A percentile compares a stretch with the other conserved stretches of the same genome.
Evolutionary conservation across 2,329 filamentous ascomycete genomes (phyloP).

Genomic region (Aspergillus brasiliensis): DNA sequence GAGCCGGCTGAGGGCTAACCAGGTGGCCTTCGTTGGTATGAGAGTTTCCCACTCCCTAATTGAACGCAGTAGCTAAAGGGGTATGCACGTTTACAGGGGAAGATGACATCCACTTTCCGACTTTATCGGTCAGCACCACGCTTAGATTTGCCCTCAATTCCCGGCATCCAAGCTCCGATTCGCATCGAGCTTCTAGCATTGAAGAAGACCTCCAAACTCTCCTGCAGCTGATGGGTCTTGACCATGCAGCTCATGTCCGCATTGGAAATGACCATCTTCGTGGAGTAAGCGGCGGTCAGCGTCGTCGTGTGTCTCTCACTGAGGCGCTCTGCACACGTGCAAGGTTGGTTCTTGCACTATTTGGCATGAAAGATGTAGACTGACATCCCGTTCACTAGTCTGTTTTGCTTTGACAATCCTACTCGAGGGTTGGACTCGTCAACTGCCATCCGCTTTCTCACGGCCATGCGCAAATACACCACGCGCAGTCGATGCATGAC

Average conservation of each 20-base stretch:
- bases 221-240: constrained; percentile 5
- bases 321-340: constrained; percentile 76
- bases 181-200: neutral
- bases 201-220: neutral
- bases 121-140: constrained; percentile 80
- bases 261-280: constrained; percentile 81
- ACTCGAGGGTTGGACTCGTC: constrained; percentile 65
- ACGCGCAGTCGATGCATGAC: constrained; percentile 69
- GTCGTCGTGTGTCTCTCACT: constrained; percentile 75
- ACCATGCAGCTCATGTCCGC: constrained; percentile 65
- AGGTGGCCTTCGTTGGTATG: neutral
- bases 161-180: neutral
- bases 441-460: constrained; percentile 64
- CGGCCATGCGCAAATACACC: constrained; percentile 73
- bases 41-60: neutral
- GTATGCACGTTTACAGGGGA: constrained; percentile 59
- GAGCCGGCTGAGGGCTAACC: neutral
- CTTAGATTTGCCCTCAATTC: constrained; percentile 66
- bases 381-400: constrained; percentile 65
- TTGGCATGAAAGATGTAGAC: too few species aligned
- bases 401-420: constrained; percentile 14
- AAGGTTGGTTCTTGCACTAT: neutral
- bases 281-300: constrained; percentile 74
- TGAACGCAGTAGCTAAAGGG: neutral
- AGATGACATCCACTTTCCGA: constrained; percentile 79